These are phyloP conservation scores for Fusarium redolens DNA, from an alignment of 2,329 filamentous ascomycete species.

Conservation along the genomic window DNA sequence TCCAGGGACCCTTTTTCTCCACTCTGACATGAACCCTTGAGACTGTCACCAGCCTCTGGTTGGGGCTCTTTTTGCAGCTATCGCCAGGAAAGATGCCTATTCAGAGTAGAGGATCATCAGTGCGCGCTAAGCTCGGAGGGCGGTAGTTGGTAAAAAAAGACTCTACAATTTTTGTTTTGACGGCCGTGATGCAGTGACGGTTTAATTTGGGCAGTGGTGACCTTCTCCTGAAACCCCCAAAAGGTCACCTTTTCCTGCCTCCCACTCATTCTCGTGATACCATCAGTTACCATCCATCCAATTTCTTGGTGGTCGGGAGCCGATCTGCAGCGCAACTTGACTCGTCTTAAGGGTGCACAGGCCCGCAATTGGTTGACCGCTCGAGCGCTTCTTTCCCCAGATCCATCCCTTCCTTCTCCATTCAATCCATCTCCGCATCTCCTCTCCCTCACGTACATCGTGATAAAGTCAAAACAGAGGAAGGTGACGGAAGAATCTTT, in stretches of 20 bases:
- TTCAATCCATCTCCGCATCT: slow-evolving; percentile 15
- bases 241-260: neutral
- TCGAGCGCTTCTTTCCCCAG: neutral
- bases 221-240: slow-evolving; percentile 25
- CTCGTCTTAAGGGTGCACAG: slow-evolving; percentile 30
- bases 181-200: neutral
- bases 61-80: slow-evolving; percentile 7
- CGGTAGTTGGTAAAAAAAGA: slow-evolving; percentile 8
- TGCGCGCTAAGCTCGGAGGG: slow-evolving; percentile 35
- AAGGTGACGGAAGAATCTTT: slow-evolving; percentile 8
- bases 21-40: slow-evolving; percentile 32
- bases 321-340: slow-evolving; percentile 17
- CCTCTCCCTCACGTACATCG: slow-evolving; percentile 18
- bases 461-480: slow-evolving; percentile 5
- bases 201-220: slow-evolving; percentile 1
- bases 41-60: slow-evolving; percentile 24
- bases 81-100: slow-evolving; percentile 6
- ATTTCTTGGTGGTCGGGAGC: slow-evolving; percentile 3
- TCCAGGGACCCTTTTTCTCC: slow-evolving; percentile 20
- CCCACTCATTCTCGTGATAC: slow-evolving; percentile 24
- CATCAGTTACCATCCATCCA: neutral
- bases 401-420: slow-evolving; percentile 5
- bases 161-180: neutral
- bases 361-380: slow-evolving; percentile 23
- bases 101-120: slow-evolving; percentile 12